Conservation (phyloP, 768 basidiomycete species). For the Lactifluus hygrophoroides region DNA sequence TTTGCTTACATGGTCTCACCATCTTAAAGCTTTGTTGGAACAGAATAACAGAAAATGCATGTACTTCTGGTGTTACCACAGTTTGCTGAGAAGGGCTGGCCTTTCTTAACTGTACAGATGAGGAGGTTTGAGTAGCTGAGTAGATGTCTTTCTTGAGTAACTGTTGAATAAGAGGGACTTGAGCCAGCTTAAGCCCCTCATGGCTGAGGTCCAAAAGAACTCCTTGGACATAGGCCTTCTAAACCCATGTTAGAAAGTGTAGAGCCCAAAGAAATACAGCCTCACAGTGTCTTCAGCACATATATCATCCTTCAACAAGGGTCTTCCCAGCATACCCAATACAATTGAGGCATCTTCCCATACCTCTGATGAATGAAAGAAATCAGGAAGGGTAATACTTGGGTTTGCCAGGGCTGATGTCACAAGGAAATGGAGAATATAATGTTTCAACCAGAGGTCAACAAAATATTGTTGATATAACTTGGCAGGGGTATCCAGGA, state of each 20-base stretch:
- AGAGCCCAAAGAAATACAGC: not conserved
- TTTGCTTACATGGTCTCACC: not conserved
- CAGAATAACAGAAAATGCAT: not conserved
- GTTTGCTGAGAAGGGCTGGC: not conserved
- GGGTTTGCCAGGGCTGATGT: constrained; percentile 17
- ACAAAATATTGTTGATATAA: constrained; percentile 39
- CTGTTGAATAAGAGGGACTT: not conserved
- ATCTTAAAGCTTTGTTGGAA: constrained; percentile 4
- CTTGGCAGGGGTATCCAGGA: constrained; percentile 42
- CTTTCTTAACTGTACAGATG: not conserved
- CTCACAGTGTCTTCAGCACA: not conserved
- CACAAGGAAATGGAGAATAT: constrained; percentile 41
- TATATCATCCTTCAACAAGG: not conserved
- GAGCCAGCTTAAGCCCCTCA: not conserved
- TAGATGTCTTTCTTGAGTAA: constrained; percentile 16
- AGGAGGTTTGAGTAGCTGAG: not conserved
- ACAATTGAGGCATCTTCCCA: not conserved
- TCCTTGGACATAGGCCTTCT: not conserved
- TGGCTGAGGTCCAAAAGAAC: not conserved
- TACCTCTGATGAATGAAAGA: not conserved
- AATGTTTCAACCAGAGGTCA: constrained; percentile 43
- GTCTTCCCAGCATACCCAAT: not conserved
- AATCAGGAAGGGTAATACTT: not conserved
- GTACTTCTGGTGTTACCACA: constrained; percentile 9
- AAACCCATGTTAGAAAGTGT: not conserved